Conservation (phyloP, 495 filamentous ascomycete genomes). For the Hyaloscypha hepaticicola region DNA sequence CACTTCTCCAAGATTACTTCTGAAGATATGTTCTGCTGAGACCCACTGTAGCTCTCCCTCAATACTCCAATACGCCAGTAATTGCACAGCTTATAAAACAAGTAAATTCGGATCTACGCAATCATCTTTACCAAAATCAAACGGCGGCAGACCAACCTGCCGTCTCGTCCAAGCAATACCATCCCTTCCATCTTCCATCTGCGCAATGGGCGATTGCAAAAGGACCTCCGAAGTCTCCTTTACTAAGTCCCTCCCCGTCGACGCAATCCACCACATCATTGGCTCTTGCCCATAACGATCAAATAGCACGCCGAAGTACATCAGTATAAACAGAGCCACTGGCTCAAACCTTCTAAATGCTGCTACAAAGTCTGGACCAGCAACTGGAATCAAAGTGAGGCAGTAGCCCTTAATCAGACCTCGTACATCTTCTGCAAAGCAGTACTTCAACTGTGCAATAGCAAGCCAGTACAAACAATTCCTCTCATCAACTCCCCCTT, state of each 20-base stretch:
- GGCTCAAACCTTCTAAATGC: slow-evolving; percentile 34
- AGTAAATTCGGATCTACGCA: not conserved
- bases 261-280: slow-evolving; percentile 28
- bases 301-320: slow-evolving; percentile 36
- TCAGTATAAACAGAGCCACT: slow-evolving; percentile 36
- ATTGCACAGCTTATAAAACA: not conserved
- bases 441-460: slow-evolving; percentile 26
- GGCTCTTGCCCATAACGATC: slow-evolving; percentile 3
- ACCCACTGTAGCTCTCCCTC: no score
- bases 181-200: slow-evolving; percentile 1
- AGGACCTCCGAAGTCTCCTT: slow-evolving; percentile 29
- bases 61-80: not conserved
- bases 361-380: slow-evolving; percentile 32
- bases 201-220: not conserved
- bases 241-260: slow-evolving; percentile 18
- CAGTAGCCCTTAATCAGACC: slow-evolving; percentile 30
- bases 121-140: not conserved
- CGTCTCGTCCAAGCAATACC: slow-evolving; percentile 14
- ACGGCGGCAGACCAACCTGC: slow-evolving; percentile 10
- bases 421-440: slow-evolving; percentile 34
- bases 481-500: not conserved
- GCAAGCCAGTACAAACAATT: slow-evolving; percentile 23
- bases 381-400: slow-evolving; percentile 28
- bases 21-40: no score
- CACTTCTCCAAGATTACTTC: no score